Conservation (phyloP, 148 eudicot species). For the Gaultheria prostrata region DNA sequence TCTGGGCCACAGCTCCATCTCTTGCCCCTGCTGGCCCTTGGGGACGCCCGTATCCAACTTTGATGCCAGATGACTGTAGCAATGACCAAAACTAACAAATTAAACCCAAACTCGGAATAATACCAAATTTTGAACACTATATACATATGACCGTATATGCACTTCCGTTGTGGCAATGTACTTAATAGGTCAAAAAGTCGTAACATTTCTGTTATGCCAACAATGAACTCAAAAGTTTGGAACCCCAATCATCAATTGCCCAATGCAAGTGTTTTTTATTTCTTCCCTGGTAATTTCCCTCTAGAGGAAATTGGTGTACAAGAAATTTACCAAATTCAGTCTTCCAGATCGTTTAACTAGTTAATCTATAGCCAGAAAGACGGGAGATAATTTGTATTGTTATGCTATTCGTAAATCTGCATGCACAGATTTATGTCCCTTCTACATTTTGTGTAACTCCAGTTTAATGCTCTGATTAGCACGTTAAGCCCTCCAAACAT, state of each 20-base stretch:
- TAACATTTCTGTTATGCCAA: background rate
- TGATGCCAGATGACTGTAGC: conserved; percentile 69
- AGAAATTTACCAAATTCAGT: background rate
- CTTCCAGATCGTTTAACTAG: background rate
- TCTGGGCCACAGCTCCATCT: conserved; percentile 56
- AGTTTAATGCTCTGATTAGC: background rate
- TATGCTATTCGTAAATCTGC: background rate
- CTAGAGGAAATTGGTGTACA: background rate
- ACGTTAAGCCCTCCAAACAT: background rate
- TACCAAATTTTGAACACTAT: background rate
- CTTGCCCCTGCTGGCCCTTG: conserved; percentile 51
- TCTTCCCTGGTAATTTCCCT: background rate
- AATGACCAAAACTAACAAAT: background rate
- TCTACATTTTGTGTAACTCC: background rate
- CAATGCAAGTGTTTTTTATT: background rate
- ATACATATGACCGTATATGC: background rate
- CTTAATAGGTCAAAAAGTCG: background rate
- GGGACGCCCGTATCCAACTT: conserved; percentile 55
- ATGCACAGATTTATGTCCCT: background rate
- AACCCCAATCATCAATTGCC: background rate
- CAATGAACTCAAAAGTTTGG: background rate
- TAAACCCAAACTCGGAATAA: background rate
- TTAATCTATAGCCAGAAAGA: background rate
- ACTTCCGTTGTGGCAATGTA: background rate
- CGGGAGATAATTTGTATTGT: background rate